phyloP scores from a whole-genome alignment of 352 stramenopile species.

The Blastocystis sp. region DNA sequence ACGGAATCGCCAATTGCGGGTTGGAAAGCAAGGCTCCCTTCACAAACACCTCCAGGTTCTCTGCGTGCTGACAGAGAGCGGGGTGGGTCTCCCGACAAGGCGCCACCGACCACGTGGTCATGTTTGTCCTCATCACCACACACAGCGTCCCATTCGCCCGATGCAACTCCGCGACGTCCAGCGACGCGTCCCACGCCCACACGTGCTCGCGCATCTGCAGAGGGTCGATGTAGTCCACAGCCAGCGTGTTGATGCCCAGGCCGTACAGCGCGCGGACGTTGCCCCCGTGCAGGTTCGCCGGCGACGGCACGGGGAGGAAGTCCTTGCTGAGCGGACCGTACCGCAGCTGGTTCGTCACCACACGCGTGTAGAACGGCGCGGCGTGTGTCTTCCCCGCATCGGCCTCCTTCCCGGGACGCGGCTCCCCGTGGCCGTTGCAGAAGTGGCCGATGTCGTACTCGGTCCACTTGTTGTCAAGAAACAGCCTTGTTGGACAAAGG shows the following conservation, averaged over 20 bases:
- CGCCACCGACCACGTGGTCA: not conserved
- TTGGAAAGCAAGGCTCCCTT: not conserved
- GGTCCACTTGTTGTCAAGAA: conserved; percentile 32
- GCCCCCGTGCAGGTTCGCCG: conserved; percentile 33
- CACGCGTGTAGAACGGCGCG: conserved; percentile 27
- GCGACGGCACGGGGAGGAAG: conserved; percentile 42
- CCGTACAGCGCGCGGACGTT: conserved; percentile 26
- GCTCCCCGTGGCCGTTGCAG: not conserved
- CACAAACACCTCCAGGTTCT: not conserved
- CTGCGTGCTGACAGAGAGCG: conserved; percentile 27
- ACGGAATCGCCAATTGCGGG: conserved; percentile 13
- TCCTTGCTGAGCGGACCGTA: conserved; percentile 67
- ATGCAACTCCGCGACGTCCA: not conserved
- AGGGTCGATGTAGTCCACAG: conserved; percentile 39
- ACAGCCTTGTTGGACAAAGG: not conserved
- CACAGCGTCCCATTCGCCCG: not conserved
- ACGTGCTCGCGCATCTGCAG: conserved; percentile 13
- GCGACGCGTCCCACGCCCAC: conserved; percentile 9
- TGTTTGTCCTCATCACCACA: conserved; percentile 15
- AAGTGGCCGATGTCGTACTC: conserved; percentile 39
- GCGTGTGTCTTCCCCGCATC: not conserved
- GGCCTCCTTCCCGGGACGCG: not conserved
- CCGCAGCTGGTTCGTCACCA: conserved; percentile 58
- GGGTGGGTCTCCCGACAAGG: conserved; percentile 3
- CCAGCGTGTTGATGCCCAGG: conserved; percentile 44